Evolutionary conservation across 2,329 filamentous ascomycete genomes (phyloP), one percentile per base, ranked within the genome.

Genomic region (Colletotrichum eleusines): DNA sequence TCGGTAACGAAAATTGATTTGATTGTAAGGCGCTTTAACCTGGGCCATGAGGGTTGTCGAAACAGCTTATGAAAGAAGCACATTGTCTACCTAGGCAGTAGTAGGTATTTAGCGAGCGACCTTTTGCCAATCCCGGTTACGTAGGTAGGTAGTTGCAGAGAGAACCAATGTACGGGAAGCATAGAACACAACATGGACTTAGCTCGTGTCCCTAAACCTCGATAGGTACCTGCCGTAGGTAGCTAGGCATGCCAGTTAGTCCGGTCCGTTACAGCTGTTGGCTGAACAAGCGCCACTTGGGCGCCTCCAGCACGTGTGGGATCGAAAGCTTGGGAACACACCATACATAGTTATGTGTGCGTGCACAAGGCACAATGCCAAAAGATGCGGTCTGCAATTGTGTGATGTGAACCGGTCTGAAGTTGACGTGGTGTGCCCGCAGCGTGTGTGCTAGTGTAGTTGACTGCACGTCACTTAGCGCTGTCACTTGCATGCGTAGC

Each of bases 361-460:
- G 28, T 38, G 33, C n/a, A 35, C 42, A 40, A 35, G 33, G 26
- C 35, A 40, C 33, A 8, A 53, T 14, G 9, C 35, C 14, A 31
- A 38, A 57, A 44, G 16, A 38, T 64, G 53, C 38, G 44, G 64
- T 63, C 64, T 59, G 51, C 57, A 46, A 50, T 59, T 33, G 26
- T 33, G 26, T 33, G 61, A 57, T 40, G 63, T 55, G 53, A 55
- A 40, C 35, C 44, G 65, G 64, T 62, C 68, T 63, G 58, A 59
- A 68, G 58, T 68, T 63, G 64, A 71, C 51, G 53, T 68, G 58
- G 68, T 71, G 68, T 71, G 54, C 64, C 64, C 58, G 67, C 44
- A 55, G 60, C 40, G 51, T 63, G 31, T 51, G 7, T 9, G 23
- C 63, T 46, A 23, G 44, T 44, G 16, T 42, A 20, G 40, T 42